These are phyloP conservation scores for Chimonanthus praecox DNA, from an alignment of 164 flowering plant genomes.

Conservation along the genomic window DNA sequence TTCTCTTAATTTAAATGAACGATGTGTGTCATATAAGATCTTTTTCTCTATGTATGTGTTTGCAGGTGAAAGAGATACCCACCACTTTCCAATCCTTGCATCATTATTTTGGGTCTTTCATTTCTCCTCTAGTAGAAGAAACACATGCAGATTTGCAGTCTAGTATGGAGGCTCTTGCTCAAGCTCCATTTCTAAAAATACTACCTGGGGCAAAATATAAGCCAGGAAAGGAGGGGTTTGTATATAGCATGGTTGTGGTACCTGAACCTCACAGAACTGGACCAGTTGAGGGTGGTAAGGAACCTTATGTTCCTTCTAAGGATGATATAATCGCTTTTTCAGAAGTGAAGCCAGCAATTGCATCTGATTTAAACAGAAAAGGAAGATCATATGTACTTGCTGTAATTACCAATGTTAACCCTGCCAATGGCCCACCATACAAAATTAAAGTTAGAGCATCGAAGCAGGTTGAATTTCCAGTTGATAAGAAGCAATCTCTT, in stretches of 20 bases:
- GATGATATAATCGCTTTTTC: constrained; percentile 55
- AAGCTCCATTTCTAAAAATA: constrained; percentile 49
- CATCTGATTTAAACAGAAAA: constrained; percentile 25
- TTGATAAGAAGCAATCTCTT: constrained; percentile 20
- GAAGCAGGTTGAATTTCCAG: constrained; percentile 18
- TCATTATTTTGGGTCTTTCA: constrained; percentile 41
- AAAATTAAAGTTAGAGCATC: constrained; percentile 22
- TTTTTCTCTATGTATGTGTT: neutral
- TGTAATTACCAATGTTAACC: constrained; percentile 6
- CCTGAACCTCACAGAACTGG: neutral
- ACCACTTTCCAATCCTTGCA: constrained; percentile 36
- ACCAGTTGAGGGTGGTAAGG: constrained; percentile 13
- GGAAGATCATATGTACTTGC: neutral
- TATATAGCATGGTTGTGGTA: neutral
- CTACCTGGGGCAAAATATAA: constrained; percentile 14
- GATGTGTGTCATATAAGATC: neutral
- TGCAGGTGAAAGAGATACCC: constrained; percentile 52
- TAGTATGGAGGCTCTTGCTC: constrained; percentile 33
- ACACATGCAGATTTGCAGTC: constrained; percentile 44
- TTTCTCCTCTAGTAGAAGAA: constrained; percentile 51
- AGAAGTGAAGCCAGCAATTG: constrained; percentile 37
- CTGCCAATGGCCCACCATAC: neutral
- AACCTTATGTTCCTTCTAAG: constrained; percentile 43
- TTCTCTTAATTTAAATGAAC: too few species aligned
- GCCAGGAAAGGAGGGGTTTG: neutral